These are phyloP conservation scores for Aspergillus asperescens DNA, from an alignment of 495 filamentous ascomycete species.

Conservation along the genomic window DNA sequence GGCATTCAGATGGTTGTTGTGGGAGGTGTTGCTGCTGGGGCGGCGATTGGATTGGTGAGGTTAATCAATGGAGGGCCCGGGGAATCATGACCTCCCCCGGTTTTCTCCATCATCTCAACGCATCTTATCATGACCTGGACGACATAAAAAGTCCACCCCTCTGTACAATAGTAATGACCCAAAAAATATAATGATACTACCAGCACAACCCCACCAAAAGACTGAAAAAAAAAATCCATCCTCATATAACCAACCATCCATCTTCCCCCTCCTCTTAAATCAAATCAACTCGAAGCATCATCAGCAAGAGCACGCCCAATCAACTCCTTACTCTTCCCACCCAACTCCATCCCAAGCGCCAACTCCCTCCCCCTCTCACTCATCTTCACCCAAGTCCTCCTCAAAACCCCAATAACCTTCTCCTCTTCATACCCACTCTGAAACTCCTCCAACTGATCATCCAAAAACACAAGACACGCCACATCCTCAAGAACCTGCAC, in stretches of 20 bases:
- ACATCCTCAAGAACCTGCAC: constrained; percentile 75
- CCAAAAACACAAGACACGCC: constrained; percentile 79
- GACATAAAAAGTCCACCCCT: neutral
- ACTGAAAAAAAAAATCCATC: no score
- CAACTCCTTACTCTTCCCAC: constrained; percentile 52
- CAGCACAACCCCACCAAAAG: no score
- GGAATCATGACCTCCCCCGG: neutral
- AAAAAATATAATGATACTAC: constrained; percentile 1
- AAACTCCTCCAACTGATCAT: constrained; percentile 77
- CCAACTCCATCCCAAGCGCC: constrained; percentile 61
- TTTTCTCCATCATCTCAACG: neutral
- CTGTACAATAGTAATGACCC: constrained; percentile 6
- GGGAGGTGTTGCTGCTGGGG: constrained; percentile 60
- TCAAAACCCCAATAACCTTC: constrained; percentile 66
- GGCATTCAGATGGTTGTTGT: constrained; percentile 62
- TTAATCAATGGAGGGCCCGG: constrained; percentile 35
- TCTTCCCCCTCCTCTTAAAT: constrained; percentile 10
- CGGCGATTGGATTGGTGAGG: constrained; percentile 57
- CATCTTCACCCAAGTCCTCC: constrained; percentile 88
- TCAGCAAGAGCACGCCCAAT: constrained; percentile 56
- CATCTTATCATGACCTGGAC: neutral
- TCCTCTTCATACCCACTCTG: constrained; percentile 62
- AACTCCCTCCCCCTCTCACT: constrained; percentile 56
- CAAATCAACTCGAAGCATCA: constrained; percentile 25
- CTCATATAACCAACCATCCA: neutral